Evolutionary conservation across 2,329 filamentous ascomycete species (phyloP).

Genomic region (Colletotrichum shisoi): DNA sequence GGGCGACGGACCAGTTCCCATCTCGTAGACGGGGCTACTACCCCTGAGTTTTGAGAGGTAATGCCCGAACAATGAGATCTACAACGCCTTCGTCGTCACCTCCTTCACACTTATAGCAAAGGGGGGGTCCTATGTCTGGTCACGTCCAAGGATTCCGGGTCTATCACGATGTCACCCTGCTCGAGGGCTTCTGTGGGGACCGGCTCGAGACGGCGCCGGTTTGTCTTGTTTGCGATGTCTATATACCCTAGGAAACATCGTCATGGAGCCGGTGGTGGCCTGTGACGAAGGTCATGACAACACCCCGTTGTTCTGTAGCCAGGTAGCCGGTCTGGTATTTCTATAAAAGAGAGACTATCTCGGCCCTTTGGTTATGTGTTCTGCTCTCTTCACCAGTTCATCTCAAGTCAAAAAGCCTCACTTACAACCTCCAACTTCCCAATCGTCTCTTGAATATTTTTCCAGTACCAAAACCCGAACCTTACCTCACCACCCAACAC

Average conservation of each 20-base stretch:
- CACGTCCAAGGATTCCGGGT: slow-evolving; percentile 20
- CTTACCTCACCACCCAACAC: not conserved
- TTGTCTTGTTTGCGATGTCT: slow-evolving; percentile 2
- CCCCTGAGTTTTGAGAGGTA: not conserved
- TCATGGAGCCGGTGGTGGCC: slow-evolving; percentile 27
- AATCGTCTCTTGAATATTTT: not conserved
- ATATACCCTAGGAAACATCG: slow-evolving; percentile 3
- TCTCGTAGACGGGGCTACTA: not conserved
- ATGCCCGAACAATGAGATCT: slow-evolving; percentile 18
- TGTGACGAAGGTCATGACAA: slow-evolving; percentile 34
- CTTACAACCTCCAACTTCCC: not conserved
- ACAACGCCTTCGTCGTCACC: slow-evolving; percentile 31
- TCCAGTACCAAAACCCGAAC: not conserved
- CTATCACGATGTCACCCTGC: slow-evolving; percentile 33
- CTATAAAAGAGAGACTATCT: slow-evolving; percentile 33
- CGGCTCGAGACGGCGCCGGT: slow-evolving; percentile 10
- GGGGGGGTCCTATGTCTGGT: slow-evolving; percentile 11
- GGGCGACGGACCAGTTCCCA: no score
- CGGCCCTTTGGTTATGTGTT: not conserved
- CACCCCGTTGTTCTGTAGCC: not conserved
- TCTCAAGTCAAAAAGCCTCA: slow-evolving; percentile 10
- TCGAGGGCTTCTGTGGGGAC: not conserved
- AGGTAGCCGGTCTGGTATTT: not conserved
- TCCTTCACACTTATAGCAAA: slow-evolving; percentile 2
- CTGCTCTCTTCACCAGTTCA: slow-evolving; percentile 17